A percentile compares a stretch with the other conserved stretches of the same genome.
These are phyloP conservation scores for Ploettnerulaceae sp. DNA, from an alignment of 2,329 filamentous ascomycete species.

Conservation along the genomic window DNA sequence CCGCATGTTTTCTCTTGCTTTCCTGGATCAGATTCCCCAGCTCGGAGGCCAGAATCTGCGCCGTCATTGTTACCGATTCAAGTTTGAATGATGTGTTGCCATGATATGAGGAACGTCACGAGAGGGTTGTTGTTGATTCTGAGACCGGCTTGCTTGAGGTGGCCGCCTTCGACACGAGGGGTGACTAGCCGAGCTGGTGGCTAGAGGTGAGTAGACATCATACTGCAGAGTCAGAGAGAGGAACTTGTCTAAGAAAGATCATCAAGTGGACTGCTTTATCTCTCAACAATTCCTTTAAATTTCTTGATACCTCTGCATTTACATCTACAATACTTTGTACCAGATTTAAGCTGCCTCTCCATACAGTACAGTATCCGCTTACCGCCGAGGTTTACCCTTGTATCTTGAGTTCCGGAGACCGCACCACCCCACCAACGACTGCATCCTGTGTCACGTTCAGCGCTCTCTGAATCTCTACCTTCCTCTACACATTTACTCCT, in stretches of 20 bases:
- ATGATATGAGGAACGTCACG: conserved; percentile 3
- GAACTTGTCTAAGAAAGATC: too few relatives aligned
- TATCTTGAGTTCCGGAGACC: neutral
- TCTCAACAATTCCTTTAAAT: neutral
- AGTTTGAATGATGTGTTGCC: neutral
- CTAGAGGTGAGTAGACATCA: neutral
- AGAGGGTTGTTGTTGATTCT: conserved; percentile 8
- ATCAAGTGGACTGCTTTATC: too few relatives aligned
- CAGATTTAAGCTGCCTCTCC: too few relatives aligned
- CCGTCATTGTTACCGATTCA: conserved; percentile 60
- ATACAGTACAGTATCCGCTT: too few relatives aligned
- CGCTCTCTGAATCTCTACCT: neutral
- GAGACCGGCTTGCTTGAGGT: conserved; percentile 1
- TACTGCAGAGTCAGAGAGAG: too few relatives aligned
- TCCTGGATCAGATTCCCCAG: conserved; percentile 89
- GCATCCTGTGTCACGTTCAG: conserved; percentile 7
- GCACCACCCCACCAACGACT: conserved; percentile 6
- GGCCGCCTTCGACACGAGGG: conserved; percentile 2
- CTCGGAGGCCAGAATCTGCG: conserved; percentile 83
- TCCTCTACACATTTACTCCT: neutral
- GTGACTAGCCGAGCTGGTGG: conserved; percentile 2
- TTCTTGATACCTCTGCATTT: too few relatives aligned
- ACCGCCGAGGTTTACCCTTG: conserved; percentile 4
- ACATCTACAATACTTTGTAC: too few relatives aligned
- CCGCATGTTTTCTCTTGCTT: conserved; percentile 89